A percentile compares a stretch with the other conserved stretches of the same genome.
Evolutionary conservation across 441 rosid species (phyloP).

Genomic region (Euphorbia celastroides): DNA sequence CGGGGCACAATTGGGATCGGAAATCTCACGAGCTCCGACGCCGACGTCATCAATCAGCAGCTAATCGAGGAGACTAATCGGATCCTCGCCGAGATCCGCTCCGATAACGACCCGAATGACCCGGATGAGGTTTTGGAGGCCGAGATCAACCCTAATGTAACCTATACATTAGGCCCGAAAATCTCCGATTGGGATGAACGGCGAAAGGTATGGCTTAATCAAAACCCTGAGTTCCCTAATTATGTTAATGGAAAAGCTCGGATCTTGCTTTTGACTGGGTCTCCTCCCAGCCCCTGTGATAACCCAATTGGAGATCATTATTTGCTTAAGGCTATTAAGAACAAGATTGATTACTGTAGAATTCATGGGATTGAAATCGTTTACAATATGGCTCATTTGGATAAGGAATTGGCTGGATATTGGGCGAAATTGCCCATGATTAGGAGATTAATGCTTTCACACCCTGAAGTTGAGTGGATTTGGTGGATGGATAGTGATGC

Average conservation of each 20-base stretch:
- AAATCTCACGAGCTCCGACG: slow-evolving; percentile 64
- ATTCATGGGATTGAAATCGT: slow-evolving; percentile 96
- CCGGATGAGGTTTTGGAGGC: slow-evolving; percentile 38
- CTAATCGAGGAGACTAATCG: slow-evolving; percentile 81
- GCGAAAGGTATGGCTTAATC: slow-evolving; percentile 70
- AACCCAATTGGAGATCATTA: slow-evolving; percentile 93
- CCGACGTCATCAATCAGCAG: slow-evolving; percentile 74
- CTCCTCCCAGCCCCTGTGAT: slow-evolving; percentile 90
- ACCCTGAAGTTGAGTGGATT: slow-evolving; percentile 92
- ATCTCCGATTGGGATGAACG: slow-evolving; percentile 66
- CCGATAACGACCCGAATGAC: slow-evolving; percentile 64
- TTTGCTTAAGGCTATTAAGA: slow-evolving; percentile 78
- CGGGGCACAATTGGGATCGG: slow-evolving; percentile 92
- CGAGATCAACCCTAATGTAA: slow-evolving; percentile 48
- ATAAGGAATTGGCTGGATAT: slow-evolving; percentile 83
- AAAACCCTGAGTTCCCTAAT: slow-evolving; percentile 77
- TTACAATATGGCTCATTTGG: slow-evolving; percentile 94
- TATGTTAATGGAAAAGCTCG: slow-evolving; percentile 59
- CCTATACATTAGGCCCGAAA: slow-evolving; percentile 76
- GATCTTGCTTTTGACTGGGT: slow-evolving; percentile 77
- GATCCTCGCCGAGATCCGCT: slow-evolving; percentile 82
- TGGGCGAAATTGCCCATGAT: slow-evolving; percentile 96
- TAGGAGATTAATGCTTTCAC: slow-evolving; percentile 82
- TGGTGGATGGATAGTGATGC: slow-evolving; percentile 99
- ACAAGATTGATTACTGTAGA: slow-evolving; percentile 95